phyloP scores from a whole-genome alignment of 225 moss, liverwort and hornwort species.

The Lunularia cruciata region DNA sequence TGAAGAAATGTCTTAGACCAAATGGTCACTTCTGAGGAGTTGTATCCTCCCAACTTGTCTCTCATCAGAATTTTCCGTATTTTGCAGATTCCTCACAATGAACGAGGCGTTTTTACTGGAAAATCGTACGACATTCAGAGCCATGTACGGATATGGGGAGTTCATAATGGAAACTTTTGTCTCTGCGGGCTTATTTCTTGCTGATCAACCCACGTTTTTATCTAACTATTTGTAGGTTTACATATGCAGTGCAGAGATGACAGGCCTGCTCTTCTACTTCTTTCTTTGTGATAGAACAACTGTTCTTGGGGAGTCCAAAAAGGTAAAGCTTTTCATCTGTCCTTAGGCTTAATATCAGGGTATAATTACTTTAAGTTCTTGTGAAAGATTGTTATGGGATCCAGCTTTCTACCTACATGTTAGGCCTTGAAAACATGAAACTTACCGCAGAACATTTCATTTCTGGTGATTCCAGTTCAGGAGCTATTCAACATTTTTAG shows the following conservation, averaged over 20 bases:
- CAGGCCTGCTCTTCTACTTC: constrained; percentile 81
- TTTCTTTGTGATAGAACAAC: constrained; percentile 85
- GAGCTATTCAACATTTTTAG: not conserved
- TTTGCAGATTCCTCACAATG: constrained; percentile 76
- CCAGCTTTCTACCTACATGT: no score
- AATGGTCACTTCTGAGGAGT: no score
- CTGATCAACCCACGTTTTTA: not conserved
- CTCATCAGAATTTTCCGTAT: constrained; percentile 16
- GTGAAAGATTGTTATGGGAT: no score
- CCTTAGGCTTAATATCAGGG: no score
- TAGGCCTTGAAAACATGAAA: no score
- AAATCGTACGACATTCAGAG: constrained; percentile 70
- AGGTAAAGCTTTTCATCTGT: constrained; percentile 61
- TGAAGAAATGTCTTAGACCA: no score
- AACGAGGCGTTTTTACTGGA: constrained; percentile 80
- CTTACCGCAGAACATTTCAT: not conserved
- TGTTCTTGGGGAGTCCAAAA: constrained; percentile 65
- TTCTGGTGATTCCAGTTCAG: not conserved
- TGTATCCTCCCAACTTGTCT: no score
- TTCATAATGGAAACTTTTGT: not conserved
- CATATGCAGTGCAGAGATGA: constrained; percentile 72
- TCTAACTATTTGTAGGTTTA: constrained; percentile 6
- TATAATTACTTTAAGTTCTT: no score
- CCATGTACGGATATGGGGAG: constrained; percentile 54
- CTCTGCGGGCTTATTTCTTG: not conserved